phyloP scores from a whole-genome alignment of 345 rosid species.

The Aquilaria malaccensis region DNA sequence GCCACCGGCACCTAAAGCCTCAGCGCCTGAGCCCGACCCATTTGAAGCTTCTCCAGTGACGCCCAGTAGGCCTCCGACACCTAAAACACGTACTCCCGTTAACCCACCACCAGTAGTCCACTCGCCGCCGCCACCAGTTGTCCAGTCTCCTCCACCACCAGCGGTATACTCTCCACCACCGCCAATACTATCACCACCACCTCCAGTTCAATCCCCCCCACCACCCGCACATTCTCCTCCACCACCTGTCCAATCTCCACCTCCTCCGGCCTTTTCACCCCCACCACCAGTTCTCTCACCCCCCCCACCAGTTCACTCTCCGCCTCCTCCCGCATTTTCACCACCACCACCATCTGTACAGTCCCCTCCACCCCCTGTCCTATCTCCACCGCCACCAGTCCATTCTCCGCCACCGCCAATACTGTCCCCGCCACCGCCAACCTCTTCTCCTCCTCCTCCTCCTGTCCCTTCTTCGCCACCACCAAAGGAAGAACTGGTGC shows the following conservation, averaged over 20 bases:
- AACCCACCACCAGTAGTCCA: not conserved
- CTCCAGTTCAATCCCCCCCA: constrained; percentile 19
- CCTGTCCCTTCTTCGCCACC: constrained; percentile 21
- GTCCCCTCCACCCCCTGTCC: constrained; percentile 21
- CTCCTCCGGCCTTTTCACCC: constrained; percentile 7
- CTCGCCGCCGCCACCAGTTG: no score
- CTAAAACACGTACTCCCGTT: not conserved
- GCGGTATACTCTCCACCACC: not conserved
- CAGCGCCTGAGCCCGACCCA: constrained; percentile 7
- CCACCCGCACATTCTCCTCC: constrained; percentile 19
- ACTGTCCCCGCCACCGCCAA: constrained; percentile 7
- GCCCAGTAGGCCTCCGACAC: not conserved
- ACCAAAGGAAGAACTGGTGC: constrained; percentile 21
- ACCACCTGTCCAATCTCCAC: constrained; percentile 12
- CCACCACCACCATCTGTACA: constrained; percentile 17
- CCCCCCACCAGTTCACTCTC: constrained; percentile 9
- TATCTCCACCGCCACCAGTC: constrained; percentile 26
- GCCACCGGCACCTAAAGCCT: constrained; percentile 1
- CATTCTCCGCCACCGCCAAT: constrained; percentile 17
- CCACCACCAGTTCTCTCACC: constrained; percentile 14
- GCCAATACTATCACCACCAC: constrained; percentile 11
- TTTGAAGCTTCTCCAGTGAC: not conserved
- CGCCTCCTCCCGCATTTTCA: constrained; percentile 22
- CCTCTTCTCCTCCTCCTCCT: no score
- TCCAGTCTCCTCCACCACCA: not conserved